A percentile compares a stretch with the other conserved stretches of the same genome.
Evolutionary conservation across 2,329 filamentous ascomycete genomes (phyloP).

Genomic region (Fusarium subtropicale): DNA sequence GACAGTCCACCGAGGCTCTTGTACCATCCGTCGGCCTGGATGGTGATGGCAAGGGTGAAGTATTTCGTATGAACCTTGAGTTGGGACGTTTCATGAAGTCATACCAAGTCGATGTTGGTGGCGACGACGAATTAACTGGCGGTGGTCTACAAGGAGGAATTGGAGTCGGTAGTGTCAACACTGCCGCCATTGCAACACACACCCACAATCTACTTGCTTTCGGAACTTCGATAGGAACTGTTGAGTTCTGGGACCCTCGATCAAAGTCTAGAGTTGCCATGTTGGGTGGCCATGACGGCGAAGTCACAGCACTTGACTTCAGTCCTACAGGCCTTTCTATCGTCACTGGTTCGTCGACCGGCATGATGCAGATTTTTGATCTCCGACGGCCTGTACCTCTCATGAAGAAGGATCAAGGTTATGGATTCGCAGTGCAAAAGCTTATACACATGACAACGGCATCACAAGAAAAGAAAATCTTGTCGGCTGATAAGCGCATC

Average conservation of each 20-base stretch:
- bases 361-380: constrained; percentile 91
- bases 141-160: constrained; percentile 88
- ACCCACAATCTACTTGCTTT: constrained; percentile 93
- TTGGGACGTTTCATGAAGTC: constrained; percentile 93
- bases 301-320: constrained; percentile 90
- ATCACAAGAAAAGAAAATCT: constrained; percentile 84
- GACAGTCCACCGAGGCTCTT: constrained; percentile 83
- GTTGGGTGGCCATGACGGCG: constrained; percentile 74
- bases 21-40: constrained; percentile 91
- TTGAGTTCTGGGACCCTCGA: constrained; percentile 95
- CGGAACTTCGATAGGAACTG: constrained; percentile 92
- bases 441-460: constrained; percentile 77
- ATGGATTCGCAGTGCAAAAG: constrained; percentile 91
- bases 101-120: constrained; percentile 90
- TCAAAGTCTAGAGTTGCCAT: constrained; percentile 84
- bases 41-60: constrained; percentile 86
- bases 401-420: constrained; percentile 94
- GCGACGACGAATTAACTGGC: constrained; percentile 78
- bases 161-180: constrained; percentile 86
- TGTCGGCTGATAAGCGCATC: constrained; percentile 93
- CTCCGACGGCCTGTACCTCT: constrained; percentile 87
- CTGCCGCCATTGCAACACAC: constrained; percentile 85
- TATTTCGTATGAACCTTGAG: constrained; percentile 92
- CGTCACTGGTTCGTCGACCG: constrained; percentile 87
- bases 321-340: constrained; percentile 84